Base-by-base conservation (phyloP, 2,329 filamentous ascomycete species). In the Colletotrichum sojae region DNA sequence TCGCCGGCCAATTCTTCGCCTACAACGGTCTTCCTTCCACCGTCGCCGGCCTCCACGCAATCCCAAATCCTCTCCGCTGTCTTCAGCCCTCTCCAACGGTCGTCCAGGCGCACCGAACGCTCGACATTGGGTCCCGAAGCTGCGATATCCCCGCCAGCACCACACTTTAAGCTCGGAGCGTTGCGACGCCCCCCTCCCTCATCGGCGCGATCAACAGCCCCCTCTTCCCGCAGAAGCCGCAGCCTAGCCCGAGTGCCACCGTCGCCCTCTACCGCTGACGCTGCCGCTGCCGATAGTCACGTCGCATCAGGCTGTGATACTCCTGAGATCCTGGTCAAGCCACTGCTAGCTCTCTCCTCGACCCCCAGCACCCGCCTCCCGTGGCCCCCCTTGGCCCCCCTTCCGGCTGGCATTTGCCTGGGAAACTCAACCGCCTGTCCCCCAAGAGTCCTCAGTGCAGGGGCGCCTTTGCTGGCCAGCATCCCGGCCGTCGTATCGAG, bases 111-210 rank as follows among this genome's bases (percentile, higher is more conserved):
- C 6, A 16, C 27, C 31, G 31, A 53, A 43, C 58, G 22, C 48
- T 27, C 31, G 48, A 13, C 48, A 22, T 27, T 20, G 25, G 20
- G 27, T 20, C 22, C 20, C 45, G 53, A 55, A 25, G 46, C 66
- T 9, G 51, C 66, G 55, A 69, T 66, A 69, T n/a, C 46, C 62
- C 62, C 43, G 51, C 54, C 31, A 66, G 62, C 18, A 31, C 66
- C 62, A 66, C 36, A 60, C 36, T 61, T 69, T 66, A 61, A 66
- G 66, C 62, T 69, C 62, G 27, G 51, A 25, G 27, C 51, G n/a
- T 49, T 69, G 66, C 62, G 66, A 69, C 66, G 55, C 61, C 20
- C 60, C 60, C 60, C 52, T 63, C 31, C 40, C 60, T 63, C 52
- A 63, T 63, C 52, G 60, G 43, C 60, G 52, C 60, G 40, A 56